Percentiles rank a stretch among this genome's conserved stretches.
These are phyloP conservation scores for Dimargaris xerosporica DNA, from an alignment of 192 early-diverging fungal genomes.

Conservation along the genomic window DNA sequence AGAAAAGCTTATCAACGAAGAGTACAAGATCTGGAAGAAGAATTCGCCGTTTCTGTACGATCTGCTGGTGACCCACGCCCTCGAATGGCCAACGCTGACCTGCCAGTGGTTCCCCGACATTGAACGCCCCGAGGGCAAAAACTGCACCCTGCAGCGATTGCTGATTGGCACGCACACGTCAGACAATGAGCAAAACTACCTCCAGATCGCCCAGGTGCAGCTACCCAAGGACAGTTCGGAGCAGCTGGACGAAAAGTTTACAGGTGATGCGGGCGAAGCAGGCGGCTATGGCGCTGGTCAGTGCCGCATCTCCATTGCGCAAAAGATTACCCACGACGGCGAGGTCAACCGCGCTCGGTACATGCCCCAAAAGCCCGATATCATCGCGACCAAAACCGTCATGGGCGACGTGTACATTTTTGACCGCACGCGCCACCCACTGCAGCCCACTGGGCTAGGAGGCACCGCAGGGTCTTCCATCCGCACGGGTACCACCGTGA, in stretches of 20 bases:
- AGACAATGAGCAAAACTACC: constrained; percentile 87
- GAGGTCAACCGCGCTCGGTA: constrained; percentile 98
- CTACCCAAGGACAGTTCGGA: constrained; percentile 53
- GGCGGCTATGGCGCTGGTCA: constrained; percentile 70
- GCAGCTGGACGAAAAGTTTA: constrained; percentile 44
- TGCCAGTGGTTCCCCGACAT: constrained; percentile 95
- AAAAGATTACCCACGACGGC: constrained; percentile 92
- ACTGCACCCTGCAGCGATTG: constrained; percentile 78
- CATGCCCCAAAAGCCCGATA: constrained; percentile 88
- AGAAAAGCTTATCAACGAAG: constrained; percentile 87
- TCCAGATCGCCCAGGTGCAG: constrained; percentile 89
- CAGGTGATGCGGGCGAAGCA: constrained; percentile 60
- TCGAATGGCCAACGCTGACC: constrained; percentile 97
- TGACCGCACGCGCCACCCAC: constrained; percentile 81
- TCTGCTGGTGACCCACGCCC: constrained; percentile 91
- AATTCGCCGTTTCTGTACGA: constrained; percentile 99
- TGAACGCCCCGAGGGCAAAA: constrained; percentile 78
- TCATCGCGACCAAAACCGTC: constrained; percentile 89
- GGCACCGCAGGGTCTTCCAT: not conserved
- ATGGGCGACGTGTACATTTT: constrained; percentile 93
- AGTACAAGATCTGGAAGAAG: constrained; percentile 99
- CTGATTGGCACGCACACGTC: constrained; percentile 94
- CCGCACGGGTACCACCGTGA: not conserved
- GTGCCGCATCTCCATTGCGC: constrained; percentile 70
- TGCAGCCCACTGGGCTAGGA: constrained; percentile 33